Evolutionary conservation across 768 basidiomycete species (phyloP).

Genomic region (Hygrocybe coccinea): DNA sequence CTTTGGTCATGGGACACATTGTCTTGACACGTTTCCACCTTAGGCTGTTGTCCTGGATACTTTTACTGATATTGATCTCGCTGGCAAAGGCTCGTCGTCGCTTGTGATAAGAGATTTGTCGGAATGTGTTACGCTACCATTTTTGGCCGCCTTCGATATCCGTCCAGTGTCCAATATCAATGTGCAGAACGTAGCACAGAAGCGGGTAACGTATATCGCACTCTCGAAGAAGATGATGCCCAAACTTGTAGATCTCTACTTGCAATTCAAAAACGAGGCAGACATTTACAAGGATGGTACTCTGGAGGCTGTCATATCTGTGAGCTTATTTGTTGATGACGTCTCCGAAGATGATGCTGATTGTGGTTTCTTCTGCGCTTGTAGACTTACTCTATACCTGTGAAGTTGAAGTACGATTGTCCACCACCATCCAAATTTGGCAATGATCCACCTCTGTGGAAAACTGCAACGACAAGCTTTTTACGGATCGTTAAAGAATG

Average conservation of each 20-base stretch:
- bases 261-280: slow-evolving; percentile 53
- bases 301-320: slow-evolving; percentile 75
- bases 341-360: neutral
- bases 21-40: neutral
- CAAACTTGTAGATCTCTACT: slow-evolving; percentile 69
- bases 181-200: slow-evolving; percentile 41
- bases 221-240: slow-evolving; percentile 89
- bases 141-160: slow-evolving; percentile 71
- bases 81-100: slow-evolving; percentile 57
- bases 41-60: slow-evolving; percentile 72
- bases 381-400: slow-evolving; percentile 83
- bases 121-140: slow-evolving; percentile 82
- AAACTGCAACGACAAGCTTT: slow-evolving; percentile 83
- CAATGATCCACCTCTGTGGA: slow-evolving; percentile 87
- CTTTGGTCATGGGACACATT: neutral
- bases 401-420: slow-evolving; percentile 94
- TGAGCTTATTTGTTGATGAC: slow-evolving; percentile 32
- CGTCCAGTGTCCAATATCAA: slow-evolving; percentile 16
- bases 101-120: slow-evolving; percentile 79
- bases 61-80: slow-evolving; percentile 61
- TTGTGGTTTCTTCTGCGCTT: neutral
- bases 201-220: slow-evolving; percentile 83
- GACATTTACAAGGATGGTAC: slow-evolving; percentile 79
- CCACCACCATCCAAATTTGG: slow-evolving; percentile 85
- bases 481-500: slow-evolving; percentile 69